Percentiles rank a stretch among this genome's conserved stretches.
Evolutionary conservation across 2,329 filamentous ascomycete species (phyloP).

Genomic region (Fusarium coffeatum): DNA sequence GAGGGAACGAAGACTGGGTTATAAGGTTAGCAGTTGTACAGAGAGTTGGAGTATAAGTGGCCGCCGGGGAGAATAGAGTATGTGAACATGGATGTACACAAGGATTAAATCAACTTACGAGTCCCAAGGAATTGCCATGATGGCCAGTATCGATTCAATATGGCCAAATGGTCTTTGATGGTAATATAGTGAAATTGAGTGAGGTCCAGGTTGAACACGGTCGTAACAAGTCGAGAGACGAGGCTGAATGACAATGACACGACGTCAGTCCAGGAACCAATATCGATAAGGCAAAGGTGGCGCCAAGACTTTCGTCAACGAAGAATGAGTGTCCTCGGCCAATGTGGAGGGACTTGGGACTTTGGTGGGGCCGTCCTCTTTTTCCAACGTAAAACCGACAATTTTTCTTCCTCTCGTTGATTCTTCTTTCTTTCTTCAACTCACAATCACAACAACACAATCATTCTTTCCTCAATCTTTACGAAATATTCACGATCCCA

Average conservation of each 20-base stretch:
- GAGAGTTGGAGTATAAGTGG: slow-evolving; percentile 18
- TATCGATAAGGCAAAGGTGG: slow-evolving; percentile 30
- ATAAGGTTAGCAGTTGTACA: slow-evolving; percentile 19
- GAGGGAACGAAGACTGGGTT: slow-evolving; percentile 63
- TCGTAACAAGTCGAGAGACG: slow-evolving; percentile 25
- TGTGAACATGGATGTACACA: background rate
- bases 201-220: slow-evolving; percentile 35
- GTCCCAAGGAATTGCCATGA: slow-evolving; percentile 48
- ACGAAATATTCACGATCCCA: background rate
- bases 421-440: slow-evolving; percentile 28
- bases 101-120: slow-evolving; percentile 37
- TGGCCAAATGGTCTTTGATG: background rate
- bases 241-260: slow-evolving; percentile 41
- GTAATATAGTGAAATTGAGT: background rate
- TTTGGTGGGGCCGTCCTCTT: slow-evolving; percentile 36
- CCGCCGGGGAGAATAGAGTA: background rate
- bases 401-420: slow-evolving; percentile 21
- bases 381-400: slow-evolving; percentile 26
- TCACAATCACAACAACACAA: slow-evolving; percentile 11
- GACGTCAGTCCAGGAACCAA: slow-evolving; percentile 39
- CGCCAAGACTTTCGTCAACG: slow-evolving; percentile 7
- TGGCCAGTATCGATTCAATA: slow-evolving; percentile 14
- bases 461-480: background rate
- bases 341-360: slow-evolving; percentile 15
- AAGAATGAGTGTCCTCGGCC: slow-evolving; percentile 12